These are phyloP conservation scores for Castanea sativa DNA, from an alignment of 306 rosid species.

Conservation along the genomic window DNA sequence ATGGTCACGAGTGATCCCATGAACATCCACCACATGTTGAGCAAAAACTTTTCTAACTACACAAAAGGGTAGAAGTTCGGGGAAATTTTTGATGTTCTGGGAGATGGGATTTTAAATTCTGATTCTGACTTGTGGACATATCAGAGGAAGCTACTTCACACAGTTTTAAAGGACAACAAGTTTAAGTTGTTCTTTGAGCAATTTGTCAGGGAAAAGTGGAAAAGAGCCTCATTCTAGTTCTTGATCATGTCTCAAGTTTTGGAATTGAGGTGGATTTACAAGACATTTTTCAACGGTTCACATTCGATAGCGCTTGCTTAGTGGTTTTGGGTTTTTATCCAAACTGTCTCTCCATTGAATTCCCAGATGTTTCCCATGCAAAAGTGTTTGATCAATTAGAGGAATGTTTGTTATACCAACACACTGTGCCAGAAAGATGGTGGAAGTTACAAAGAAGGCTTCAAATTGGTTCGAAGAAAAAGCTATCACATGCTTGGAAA, in stretches of 20 bases:
- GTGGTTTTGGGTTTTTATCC: slow-evolving; percentile 42
- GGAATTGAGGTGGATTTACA: slow-evolving; percentile 25
- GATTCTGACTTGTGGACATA: slow-evolving; percentile 35
- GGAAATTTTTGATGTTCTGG: slow-evolving; percentile 19
- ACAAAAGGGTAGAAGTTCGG: slow-evolving; percentile 25
- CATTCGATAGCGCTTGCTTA: slow-evolving; percentile 37
- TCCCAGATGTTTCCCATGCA: slow-evolving; percentile 25
- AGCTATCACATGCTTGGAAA: neutral
- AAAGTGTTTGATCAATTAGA: slow-evolving; percentile 38
- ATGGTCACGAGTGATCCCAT: slow-evolving; percentile 30
- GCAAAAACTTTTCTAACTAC: neutral
- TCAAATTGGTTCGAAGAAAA: slow-evolving; percentile 1
- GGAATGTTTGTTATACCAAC: slow-evolving; percentile 26
- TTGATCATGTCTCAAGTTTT: neutral
- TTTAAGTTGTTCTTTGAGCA: slow-evolving; percentile 30
- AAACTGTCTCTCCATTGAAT: slow-evolving; percentile 29
- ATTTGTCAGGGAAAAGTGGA: slow-evolving; percentile 25
- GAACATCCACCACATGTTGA: slow-evolving; percentile 23
- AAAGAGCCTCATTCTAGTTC: slow-evolving; percentile 8
- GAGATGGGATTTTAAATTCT: slow-evolving; percentile 31
- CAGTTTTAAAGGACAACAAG: neutral
- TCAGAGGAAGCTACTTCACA: slow-evolving; percentile 17
- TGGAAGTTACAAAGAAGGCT: slow-evolving; percentile 17
- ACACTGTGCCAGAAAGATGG: neutral
- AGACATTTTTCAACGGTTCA: slow-evolving; percentile 26